These are phyloP conservation scores for Moesziomyces antarcticus DNA, from an alignment of 1,284 basidiomycete genomes.

Conservation along the genomic window DNA sequence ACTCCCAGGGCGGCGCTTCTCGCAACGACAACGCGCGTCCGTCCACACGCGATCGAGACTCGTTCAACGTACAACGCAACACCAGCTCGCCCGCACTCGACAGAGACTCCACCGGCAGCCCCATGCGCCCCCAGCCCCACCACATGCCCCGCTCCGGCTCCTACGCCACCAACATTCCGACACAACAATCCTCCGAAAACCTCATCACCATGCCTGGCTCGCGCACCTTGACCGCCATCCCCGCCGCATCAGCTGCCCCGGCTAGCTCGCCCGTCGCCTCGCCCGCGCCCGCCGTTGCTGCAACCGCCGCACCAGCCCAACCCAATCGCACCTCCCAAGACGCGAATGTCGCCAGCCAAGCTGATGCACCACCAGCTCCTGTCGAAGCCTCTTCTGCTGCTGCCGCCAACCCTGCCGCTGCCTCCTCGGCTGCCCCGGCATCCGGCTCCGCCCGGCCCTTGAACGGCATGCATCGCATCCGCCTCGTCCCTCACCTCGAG, in stretches of 20 bases:
- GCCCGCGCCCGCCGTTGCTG: conserved; percentile 4
- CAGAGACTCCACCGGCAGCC: conserved; percentile 15
- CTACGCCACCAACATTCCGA: background rate
- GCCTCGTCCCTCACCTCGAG: conserved; percentile 94
- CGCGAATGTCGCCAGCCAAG: conserved; percentile 8
- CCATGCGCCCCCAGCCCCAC: conserved; percentile 10
- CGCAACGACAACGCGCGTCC: conserved; percentile 24
- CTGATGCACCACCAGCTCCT: background rate
- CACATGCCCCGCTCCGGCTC: conserved; percentile 30
- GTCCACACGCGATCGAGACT: conserved; percentile 22
- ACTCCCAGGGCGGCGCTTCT: conserved; percentile 46
- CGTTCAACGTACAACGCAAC: conserved; percentile 28
- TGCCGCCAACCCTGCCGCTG: background rate
- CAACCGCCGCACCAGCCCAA: background rate
- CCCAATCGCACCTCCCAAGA: background rate
- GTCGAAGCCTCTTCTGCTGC: conserved; percentile 6
- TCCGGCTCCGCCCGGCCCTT: conserved; percentile 31
- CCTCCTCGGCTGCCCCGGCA: conserved; percentile 1
- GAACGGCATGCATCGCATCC: conserved; percentile 71
- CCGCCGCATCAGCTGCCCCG: conserved; percentile 5
- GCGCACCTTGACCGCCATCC: conserved; percentile 20
- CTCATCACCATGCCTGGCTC: conserved; percentile 5
- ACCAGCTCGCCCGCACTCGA: conserved; percentile 29
- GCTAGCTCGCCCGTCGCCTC: conserved; percentile 7
- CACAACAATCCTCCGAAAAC: conserved; percentile 9